Percentiles rank a stretch among this genome's conserved stretches.
phyloP scores from a whole-genome alignment of 805 yeast genomes.

The Spathaspora boniae region DNA sequence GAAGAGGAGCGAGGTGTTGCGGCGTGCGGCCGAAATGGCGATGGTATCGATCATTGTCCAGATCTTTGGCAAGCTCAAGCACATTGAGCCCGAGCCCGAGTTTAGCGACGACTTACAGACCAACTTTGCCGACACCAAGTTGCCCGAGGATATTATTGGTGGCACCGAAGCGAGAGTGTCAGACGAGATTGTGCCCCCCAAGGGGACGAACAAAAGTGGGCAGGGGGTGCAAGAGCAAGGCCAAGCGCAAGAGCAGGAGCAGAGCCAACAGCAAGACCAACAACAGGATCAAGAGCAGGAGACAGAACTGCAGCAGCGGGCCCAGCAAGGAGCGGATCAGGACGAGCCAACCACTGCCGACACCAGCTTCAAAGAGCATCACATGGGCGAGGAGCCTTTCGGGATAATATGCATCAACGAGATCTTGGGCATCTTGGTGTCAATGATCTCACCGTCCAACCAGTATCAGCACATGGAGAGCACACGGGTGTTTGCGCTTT shows the following conservation, averaged over 20 bases:
- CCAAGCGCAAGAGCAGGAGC: too few relatives aligned
- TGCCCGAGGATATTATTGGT: conserved; percentile 61
- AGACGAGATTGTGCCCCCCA: conserved; percentile 17
- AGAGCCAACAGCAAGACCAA: too few relatives aligned
- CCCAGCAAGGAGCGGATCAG: neutral
- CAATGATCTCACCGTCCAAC: conserved; percentile 78
- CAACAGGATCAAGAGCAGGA: conserved; percentile 9
- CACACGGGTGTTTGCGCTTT: conserved; percentile 78
- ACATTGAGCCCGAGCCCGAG: conserved; percentile 54
- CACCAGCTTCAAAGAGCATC: neutral
- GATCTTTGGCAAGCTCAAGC: conserved; percentile 59
- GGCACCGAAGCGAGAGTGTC: conserved; percentile 26
- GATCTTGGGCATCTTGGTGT: conserved; percentile 68
- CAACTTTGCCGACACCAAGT: conserved; percentile 42
- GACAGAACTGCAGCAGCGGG: conserved; percentile 14
- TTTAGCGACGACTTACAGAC: conserved; percentile 41
- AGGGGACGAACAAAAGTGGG: too few relatives aligned
- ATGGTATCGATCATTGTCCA: conserved; percentile 65
- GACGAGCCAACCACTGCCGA: neutral
- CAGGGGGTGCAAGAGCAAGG: too few relatives aligned
- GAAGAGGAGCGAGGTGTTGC: conserved; percentile 81
- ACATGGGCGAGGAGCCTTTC: conserved; percentile 43
- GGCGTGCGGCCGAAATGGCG: conserved; percentile 86
- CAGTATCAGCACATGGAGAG: conserved; percentile 84
- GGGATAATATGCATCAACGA: conserved; percentile 77